Percentiles rank a stretch among this genome's conserved stretches.
Conservation (phyloP, 345 rosid genomes). For the Gossypium herbaceum region DNA sequence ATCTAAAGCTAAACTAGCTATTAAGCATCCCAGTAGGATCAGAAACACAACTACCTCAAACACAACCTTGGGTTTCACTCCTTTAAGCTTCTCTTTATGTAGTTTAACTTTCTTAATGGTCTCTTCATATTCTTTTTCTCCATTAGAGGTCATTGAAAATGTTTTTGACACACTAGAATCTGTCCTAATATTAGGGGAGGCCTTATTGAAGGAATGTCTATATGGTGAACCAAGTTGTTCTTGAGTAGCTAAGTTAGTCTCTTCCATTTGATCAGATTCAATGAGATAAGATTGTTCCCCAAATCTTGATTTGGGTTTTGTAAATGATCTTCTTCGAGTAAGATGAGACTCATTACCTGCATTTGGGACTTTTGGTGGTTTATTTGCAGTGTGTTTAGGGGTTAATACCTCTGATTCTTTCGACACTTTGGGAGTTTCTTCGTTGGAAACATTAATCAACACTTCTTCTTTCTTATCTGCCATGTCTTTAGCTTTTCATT, state of each 20-base stretch:
- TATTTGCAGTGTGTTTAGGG: conserved; percentile 23
- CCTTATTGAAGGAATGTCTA: conserved; percentile 35
- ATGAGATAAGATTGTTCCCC: conserved; percentile 48
- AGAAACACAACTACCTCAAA: conserved; percentile 46
- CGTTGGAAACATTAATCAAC: conserved; percentile 45
- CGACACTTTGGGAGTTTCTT: conserved; percentile 29
- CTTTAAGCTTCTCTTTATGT: conserved; percentile 33
- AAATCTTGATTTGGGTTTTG: conserved; percentile 76
- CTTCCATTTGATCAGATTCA: conserved; percentile 41
- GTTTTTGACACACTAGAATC: conserved; percentile 34
- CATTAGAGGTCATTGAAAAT: conserved; percentile 36
- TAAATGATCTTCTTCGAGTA: conserved; percentile 41
- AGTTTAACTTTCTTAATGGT: conserved; percentile 51
- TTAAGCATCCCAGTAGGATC: conserved; percentile 37
- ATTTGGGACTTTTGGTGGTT: conserved; percentile 59
- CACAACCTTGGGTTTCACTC: conserved; percentile 32
- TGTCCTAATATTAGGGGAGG: conserved; percentile 27
- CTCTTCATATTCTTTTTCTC: conserved; percentile 51
- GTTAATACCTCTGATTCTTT: conserved; percentile 10
- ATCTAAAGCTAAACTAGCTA: conserved; percentile 55
- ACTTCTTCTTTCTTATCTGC: conserved; percentile 51
- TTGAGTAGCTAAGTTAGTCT: conserved; percentile 24
- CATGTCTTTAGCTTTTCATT: conserved; percentile 33
- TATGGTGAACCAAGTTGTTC: conserved; percentile 43
- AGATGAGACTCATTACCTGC: conserved; percentile 30